Percentiles rank a stretch among this genome's conserved stretches.
Evolutionary conservation across 2,329 filamentous ascomycete genomes (phyloP).

Genomic region (Alternaria sp.): DNA sequence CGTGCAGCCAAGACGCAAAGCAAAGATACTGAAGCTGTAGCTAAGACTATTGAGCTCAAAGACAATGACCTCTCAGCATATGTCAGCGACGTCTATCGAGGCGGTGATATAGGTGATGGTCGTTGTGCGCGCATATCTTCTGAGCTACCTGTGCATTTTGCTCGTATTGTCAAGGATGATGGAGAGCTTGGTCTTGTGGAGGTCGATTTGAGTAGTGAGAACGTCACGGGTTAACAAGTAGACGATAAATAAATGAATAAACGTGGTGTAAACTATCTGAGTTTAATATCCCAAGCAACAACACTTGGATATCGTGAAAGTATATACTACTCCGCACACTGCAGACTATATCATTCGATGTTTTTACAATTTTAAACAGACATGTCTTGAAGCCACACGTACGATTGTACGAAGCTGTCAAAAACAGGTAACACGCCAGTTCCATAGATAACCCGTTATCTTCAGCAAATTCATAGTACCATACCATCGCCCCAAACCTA

Average conservation of each 20-base stretch:
- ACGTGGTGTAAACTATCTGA: not conserved
- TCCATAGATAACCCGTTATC: not conserved
- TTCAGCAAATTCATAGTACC: not conserved
- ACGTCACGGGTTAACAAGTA: not conserved
- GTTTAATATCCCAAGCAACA: too few relatives aligned
- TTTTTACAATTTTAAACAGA: too few relatives aligned
- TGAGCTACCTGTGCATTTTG: not conserved
- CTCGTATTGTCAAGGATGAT: not conserved
- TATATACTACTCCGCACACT: too few relatives aligned
- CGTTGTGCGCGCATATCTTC: not conserved
- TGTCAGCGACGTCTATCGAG: not conserved
- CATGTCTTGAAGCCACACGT: too few relatives aligned
- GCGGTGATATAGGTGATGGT: not conserved
- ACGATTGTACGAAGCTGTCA: not conserved
- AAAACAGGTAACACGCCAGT: not conserved
- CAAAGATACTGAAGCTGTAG: not conserved
- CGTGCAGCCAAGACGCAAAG: not conserved
- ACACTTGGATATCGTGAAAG: too few relatives aligned
- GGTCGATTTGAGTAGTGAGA: not conserved
- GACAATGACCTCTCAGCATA: not conserved
- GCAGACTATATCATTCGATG: too few relatives aligned
- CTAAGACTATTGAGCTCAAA: not conserved
- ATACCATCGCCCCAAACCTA: not conserved
- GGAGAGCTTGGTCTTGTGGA: not conserved
- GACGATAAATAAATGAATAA: not conserved